A percentile compares a stretch with the other conserved stretches of the same genome.
phyloP scores from a whole-genome alignment of 306 rosid genomes.

The Argentina anserina region DNA sequence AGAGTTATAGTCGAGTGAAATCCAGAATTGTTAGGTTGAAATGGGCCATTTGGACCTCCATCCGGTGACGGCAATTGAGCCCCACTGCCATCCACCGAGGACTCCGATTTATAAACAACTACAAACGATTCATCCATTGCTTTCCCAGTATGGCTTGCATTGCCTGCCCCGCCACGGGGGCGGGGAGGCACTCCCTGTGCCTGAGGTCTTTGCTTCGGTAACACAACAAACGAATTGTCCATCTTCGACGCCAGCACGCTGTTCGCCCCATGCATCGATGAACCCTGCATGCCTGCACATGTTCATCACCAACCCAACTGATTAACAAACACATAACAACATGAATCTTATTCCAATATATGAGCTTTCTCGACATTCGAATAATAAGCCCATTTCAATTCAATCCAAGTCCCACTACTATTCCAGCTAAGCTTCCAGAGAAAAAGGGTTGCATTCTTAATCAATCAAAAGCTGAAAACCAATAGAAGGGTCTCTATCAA shows the following conservation, averaged over 20 bases:
- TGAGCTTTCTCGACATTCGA: neutral
- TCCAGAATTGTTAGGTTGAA: constrained; percentile 74
- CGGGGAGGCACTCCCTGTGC: constrained; percentile 66
- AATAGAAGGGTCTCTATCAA: neutral
- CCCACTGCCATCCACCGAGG: constrained; percentile 75
- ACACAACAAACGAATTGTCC: constrained; percentile 90
- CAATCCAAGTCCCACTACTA: neutral
- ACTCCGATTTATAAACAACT: constrained; percentile 83
- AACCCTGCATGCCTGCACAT: constrained; percentile 78
- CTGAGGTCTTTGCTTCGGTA: constrained; percentile 67
- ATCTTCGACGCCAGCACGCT: constrained; percentile 70
- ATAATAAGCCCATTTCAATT: neutral
- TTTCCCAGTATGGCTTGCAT: constrained; percentile 61
- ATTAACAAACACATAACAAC: neutral
- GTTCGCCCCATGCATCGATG: constrained; percentile 69
- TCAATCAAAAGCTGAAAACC: neutral
- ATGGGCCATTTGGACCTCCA: constrained; percentile 49
- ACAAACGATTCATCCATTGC: constrained; percentile 93
- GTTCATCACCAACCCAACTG: constrained; percentile 27
- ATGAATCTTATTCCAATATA: neutral
- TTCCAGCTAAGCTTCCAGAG: neutral
- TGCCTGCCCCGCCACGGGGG: constrained; percentile 44
- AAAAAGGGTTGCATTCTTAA: neutral
- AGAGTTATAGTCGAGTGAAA: constrained; percentile 71
- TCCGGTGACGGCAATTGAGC: constrained; percentile 41